Percentiles rank a stretch among this genome's conserved stretches.
These are phyloP conservation scores for Aegilops speltoides DNA, from an alignment of 176 grass and related monocot species.

Conservation along the genomic window DNA sequence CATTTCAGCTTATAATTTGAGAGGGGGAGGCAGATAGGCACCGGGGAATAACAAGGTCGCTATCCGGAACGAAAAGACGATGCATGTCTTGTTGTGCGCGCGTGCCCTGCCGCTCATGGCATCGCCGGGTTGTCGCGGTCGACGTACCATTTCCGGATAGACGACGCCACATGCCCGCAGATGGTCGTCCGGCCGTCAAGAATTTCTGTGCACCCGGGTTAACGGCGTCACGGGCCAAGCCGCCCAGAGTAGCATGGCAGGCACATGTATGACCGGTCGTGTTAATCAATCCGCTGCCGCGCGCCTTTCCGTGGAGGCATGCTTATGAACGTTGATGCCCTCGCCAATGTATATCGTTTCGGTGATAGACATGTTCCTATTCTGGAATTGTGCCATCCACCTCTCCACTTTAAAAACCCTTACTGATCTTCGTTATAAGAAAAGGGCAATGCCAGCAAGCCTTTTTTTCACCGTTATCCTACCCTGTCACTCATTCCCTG, in stretches of 20 bases:
- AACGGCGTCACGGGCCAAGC: neutral
- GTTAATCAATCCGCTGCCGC: too few species aligned
- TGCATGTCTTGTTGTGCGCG: neutral
- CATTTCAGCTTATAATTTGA: neutral
- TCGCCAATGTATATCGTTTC: too few species aligned
- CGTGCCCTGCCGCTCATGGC: slow-evolving; percentile 31
- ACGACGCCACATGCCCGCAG: neutral
- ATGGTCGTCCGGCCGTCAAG: too few species aligned
- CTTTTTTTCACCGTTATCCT: too few species aligned
- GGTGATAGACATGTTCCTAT: too few species aligned
- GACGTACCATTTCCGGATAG: neutral
- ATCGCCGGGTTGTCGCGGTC: neutral
- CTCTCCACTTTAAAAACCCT: too few species aligned
- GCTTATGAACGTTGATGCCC: too few species aligned
- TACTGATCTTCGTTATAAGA: too few species aligned
- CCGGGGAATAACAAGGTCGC: neutral
- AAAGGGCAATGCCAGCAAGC: too few species aligned
- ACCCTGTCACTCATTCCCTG: too few species aligned
- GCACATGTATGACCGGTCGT: neutral
- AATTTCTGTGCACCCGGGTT: neutral
- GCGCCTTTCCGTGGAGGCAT: too few species aligned
- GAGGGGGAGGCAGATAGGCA: neutral
- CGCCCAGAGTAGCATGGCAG: neutral
- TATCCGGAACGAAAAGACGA: slow-evolving; percentile 15
- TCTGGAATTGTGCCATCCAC: too few species aligned